Conservation (phyloP, 192 early-diverging fungal genomes). For the Geranomyces michiganensis region DNA sequence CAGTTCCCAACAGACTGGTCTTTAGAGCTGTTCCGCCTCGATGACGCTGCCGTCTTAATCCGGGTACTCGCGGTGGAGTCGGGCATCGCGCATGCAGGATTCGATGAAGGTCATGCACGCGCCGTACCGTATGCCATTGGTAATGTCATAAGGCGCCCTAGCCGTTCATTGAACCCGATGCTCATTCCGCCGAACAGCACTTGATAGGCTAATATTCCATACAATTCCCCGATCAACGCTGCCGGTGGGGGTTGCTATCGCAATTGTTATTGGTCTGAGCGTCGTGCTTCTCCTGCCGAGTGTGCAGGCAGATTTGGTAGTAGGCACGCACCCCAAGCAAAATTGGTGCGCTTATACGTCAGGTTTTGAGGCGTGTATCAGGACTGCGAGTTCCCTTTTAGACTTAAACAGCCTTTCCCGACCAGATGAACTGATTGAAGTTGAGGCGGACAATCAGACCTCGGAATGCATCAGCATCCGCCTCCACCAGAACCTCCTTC, state of each 20-base stretch:
- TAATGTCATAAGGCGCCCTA: background rate
- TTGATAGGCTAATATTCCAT: background rate
- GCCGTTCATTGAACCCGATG: background rate
- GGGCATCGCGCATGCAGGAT: background rate
- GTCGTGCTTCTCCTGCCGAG: background rate
- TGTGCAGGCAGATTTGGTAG: background rate
- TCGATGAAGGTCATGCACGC: background rate
- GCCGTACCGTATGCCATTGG: constrained; percentile 2
- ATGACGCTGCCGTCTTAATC: background rate
- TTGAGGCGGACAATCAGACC: constrained; percentile 78
- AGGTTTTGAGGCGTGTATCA: too few species aligned
- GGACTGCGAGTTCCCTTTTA: too few species aligned
- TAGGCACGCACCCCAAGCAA: too few species aligned
- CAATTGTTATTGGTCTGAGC: background rate
- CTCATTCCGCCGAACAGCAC: background rate
- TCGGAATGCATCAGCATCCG: constrained; percentile 71
- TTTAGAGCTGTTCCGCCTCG: background rate
- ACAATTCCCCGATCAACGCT: background rate
- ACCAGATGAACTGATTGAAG: constrained; percentile 62
- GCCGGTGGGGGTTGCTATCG: background rate
- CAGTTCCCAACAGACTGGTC: constrained; percentile 1
- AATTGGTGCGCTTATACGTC: too few species aligned
- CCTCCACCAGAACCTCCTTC: constrained; percentile 59
- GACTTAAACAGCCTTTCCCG: background rate
- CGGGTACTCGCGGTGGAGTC: background rate